Conservation (phyloP, 2,329 filamentous ascomycete genomes). For the Volutella citrinella region DNA sequence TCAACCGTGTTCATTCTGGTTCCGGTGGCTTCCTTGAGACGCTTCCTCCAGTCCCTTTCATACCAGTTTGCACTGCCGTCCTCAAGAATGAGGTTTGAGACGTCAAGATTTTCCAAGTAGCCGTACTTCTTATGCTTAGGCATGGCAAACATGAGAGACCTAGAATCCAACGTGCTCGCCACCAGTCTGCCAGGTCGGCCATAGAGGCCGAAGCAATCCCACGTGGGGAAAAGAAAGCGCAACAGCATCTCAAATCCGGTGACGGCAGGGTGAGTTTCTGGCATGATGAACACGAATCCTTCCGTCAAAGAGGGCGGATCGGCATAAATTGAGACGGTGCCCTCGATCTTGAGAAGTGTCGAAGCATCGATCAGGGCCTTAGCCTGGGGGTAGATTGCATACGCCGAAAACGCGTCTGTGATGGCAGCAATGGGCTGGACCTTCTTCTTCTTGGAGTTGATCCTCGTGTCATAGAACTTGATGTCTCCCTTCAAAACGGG, state of each 20-base stretch:
- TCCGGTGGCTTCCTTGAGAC: slow-evolving; percentile 83
- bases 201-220: slow-evolving; percentile 89
- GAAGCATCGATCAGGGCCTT: slow-evolving; percentile 93
- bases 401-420: slow-evolving; percentile 85
- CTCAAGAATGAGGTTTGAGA: slow-evolving; percentile 74
- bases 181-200: slow-evolving; percentile 83
- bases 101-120: slow-evolving; percentile 86
- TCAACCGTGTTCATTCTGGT: slow-evolving; percentile 68
- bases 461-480: slow-evolving; percentile 86
- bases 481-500: slow-evolving; percentile 80
- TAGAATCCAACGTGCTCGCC: slow-evolving; percentile 80
- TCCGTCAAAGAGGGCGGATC: slow-evolving; percentile 75
- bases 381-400: slow-evolving; percentile 92
- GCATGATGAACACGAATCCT: slow-evolving; percentile 98
- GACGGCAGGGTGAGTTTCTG: slow-evolving; percentile 86
- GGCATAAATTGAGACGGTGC: slow-evolving; percentile 82
- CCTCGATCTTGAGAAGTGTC: slow-evolving; percentile 90
- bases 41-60: slow-evolving; percentile 85
- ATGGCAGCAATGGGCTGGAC: slow-evolving; percentile 86
- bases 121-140: slow-evolving; percentile 84
- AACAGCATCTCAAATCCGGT: slow-evolving; percentile 95
- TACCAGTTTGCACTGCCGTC: slow-evolving; percentile 75
- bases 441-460: slow-evolving; percentile 83
- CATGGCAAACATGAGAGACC: slow-evolving; percentile 98
- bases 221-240: slow-evolving; percentile 87